These are phyloP conservation scores for Persicaria maculosa DNA, from an alignment of 148 eudicot genomes.

Conservation along the genomic window DNA sequence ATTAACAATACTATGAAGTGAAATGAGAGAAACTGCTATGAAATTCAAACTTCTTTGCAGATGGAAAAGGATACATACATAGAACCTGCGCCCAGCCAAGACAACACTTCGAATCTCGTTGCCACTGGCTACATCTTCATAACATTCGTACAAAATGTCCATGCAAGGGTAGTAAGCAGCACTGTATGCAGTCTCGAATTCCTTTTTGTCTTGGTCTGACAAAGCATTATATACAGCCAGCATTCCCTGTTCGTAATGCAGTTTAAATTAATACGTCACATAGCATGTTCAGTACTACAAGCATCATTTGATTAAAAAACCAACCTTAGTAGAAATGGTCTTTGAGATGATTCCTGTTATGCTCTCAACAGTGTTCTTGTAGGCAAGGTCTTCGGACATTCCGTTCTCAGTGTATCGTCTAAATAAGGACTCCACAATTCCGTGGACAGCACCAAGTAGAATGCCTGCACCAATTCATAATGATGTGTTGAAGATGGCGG, in stretches of 20 bases:
- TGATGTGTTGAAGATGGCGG: neutral
- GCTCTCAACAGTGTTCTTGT: conserved; percentile 94
- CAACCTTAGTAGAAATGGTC: conserved; percentile 84
- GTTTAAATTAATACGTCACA: neutral
- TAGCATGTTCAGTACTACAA: neutral
- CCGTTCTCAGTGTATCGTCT: conserved; percentile 88
- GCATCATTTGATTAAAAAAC: neutral
- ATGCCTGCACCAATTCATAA: conserved; percentile 39
- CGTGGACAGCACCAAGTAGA: conserved; percentile 96
- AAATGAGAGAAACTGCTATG: neutral
- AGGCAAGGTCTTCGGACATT: conserved; percentile 85
- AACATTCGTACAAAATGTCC: conserved; percentile 94
- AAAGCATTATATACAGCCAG: conserved; percentile 71
- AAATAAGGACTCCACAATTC: conserved; percentile 85
- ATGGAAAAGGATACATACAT: conserved; percentile 35
- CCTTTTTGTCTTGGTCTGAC: conserved; percentile 74
- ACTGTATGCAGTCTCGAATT: conserved; percentile 85
- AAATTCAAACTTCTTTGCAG: neutral
- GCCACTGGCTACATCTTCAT: conserved; percentile 94
- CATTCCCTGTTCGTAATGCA: conserved; percentile 63
- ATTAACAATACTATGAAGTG: neutral
- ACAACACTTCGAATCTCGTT: conserved; percentile 96
- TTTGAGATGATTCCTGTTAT: conserved; percentile 82
- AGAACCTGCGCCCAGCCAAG: conserved; percentile 95
- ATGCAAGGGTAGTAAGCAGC: conserved; percentile 94